phyloP scores from a whole-genome alignment of 116 monocot genomes.

The Iris pallida region DNA sequence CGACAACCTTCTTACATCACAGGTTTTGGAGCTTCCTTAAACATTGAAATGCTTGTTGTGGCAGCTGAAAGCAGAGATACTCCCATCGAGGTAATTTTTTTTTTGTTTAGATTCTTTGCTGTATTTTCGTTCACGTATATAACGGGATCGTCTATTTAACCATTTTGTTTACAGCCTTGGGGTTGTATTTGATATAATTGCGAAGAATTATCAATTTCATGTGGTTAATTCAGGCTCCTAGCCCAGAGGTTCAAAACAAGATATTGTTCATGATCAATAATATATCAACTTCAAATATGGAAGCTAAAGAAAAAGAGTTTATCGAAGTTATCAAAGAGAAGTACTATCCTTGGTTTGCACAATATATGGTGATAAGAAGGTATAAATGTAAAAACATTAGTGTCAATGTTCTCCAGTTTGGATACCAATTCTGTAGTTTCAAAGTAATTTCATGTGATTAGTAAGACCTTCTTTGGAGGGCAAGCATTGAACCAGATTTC shows the following conservation, averaged over 20 bases:
- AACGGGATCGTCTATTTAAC: not conserved
- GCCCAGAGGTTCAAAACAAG: conserved; percentile 83
- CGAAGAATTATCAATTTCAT: not conserved
- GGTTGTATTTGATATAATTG: not conserved
- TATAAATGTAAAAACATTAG: conserved; percentile 11
- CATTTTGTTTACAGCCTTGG: not conserved
- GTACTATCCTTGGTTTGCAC: conserved; percentile 94
- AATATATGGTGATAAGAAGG: conserved; percentile 99
- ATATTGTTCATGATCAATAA: conserved; percentile 95
- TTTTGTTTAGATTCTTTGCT: not conserved
- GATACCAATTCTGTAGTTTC: not conserved
- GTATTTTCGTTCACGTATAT: not conserved
- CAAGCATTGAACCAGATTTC: conserved; percentile 97
- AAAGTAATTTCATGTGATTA: not conserved
- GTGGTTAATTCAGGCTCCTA: conserved; percentile 56
- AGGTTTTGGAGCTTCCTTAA: conserved; percentile 91
- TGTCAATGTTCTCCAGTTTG: not conserved
- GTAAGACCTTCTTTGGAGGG: conserved; percentile 40
- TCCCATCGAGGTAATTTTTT: conserved; percentile 63
- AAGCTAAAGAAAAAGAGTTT: conserved; percentile 91
- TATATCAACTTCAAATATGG: conserved; percentile 74
- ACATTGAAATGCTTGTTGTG: conserved; percentile 91
- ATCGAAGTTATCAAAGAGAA: conserved; percentile 70
- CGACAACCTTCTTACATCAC: conserved; percentile 61
- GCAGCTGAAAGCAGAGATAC: conserved; percentile 96